Conservation (phyloP, 2,329 filamentous ascomycete species). For the Neurospora crassa region DNA sequence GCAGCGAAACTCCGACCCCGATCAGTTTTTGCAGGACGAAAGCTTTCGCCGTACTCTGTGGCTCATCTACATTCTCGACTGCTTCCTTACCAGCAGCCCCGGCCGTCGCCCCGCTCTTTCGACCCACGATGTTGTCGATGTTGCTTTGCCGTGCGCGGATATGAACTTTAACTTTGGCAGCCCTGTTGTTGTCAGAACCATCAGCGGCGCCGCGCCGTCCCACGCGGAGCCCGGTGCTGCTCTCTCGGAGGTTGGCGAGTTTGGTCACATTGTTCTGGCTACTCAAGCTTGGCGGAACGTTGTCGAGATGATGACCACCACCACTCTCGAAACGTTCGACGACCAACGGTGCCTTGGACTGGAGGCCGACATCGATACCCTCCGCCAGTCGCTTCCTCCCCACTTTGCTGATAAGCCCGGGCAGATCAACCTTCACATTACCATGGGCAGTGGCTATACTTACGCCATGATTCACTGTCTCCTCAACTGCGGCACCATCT, state of each 20-base stretch:
- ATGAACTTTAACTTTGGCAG: constrained; percentile 56
- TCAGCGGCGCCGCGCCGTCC: constrained; percentile 31
- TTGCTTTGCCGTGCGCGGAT: constrained; percentile 49
- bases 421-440: constrained; percentile 53
- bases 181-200: constrained; percentile 47
- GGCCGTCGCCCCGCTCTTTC: constrained; percentile 49
- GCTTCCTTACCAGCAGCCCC: constrained; percentile 51
- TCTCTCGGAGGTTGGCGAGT: constrained; percentile 48
- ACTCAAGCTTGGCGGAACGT: constrained; percentile 53
- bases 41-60: constrained; percentile 52
- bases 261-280: constrained; percentile 51
- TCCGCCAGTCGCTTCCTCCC: constrained; percentile 45
- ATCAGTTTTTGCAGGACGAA: constrained; percentile 52
- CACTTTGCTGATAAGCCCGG: constrained; percentile 52
- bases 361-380: constrained; percentile 44
- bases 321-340: constrained; percentile 40
- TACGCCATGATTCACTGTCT: constrained; percentile 55
- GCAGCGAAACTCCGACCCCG: constrained; percentile 39
- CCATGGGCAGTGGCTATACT: constrained; percentile 53
- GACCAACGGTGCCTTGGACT: constrained; percentile 43
- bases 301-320: constrained; percentile 50
- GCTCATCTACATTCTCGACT: constrained; percentile 55
- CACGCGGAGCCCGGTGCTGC: constrained; percentile 28
- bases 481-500: constrained; percentile 50
- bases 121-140: constrained; percentile 42